phyloP scores from a whole-genome alignment of 495 filamentous ascomycete species.

The Neurospora sp. region DNA sequence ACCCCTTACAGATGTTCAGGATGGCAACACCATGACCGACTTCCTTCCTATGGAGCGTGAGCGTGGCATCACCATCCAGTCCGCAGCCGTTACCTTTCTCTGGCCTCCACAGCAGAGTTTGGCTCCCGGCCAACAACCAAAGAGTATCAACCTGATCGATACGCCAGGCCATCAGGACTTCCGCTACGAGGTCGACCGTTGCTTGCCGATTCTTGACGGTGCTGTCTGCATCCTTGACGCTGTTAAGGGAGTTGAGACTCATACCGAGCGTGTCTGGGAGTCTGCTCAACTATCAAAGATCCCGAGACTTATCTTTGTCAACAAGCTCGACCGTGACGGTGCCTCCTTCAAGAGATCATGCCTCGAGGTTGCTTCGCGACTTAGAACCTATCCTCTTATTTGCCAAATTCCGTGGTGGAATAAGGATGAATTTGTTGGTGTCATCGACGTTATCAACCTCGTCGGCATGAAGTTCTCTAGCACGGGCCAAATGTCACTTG shows the following conservation, averaged over 20 bases:
- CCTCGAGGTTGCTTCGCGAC: conserved; percentile 67
- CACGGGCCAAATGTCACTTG: conserved; percentile 41
- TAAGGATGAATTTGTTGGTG: conserved; percentile 64
- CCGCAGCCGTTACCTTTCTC: conserved; percentile 88
- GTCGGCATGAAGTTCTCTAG: conserved; percentile 40
- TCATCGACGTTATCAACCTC: conserved; percentile 67
- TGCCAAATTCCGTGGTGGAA: conserved; percentile 95
- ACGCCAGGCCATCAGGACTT: conserved; percentile 98
- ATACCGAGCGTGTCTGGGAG: conserved; percentile 94
- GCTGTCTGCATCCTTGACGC: conserved; percentile 94
- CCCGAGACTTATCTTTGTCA: conserved; percentile 80
- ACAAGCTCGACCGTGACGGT: conserved; percentile 93
- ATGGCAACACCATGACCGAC: conserved; percentile 95
- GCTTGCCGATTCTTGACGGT: conserved; percentile 85
- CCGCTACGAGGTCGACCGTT: conserved; percentile 93
- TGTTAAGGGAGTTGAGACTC: conserved; percentile 94
- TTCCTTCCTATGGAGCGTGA: conserved; percentile 91
- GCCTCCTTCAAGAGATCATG: conserved; percentile 83
- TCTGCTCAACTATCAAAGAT: conserved; percentile 81
- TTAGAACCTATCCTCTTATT: conserved; percentile 78
- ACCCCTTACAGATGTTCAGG: conserved; percentile 65
- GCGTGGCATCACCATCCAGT: conserved; percentile 95
- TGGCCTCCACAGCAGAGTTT: conserved; percentile 47
- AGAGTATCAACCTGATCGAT: conserved; percentile 83
- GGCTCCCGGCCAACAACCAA: conserved; percentile 30